Evolutionary conservation across 2,329 filamentous ascomycete species (phyloP).

Genomic region (Scytalidium lignicola): DNA sequence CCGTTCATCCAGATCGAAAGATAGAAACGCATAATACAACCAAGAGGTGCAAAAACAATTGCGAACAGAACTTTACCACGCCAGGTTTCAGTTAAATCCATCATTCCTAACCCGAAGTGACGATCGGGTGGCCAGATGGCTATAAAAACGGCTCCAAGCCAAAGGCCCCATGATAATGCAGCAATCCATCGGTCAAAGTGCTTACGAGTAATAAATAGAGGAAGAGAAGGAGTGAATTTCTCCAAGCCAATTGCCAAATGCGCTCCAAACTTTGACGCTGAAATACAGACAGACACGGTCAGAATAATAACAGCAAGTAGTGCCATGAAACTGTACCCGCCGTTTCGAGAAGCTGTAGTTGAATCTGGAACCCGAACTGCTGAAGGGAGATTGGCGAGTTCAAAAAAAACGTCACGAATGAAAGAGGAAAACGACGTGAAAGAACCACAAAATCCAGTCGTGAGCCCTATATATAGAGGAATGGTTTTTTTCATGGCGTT

Average conservation of each 20-base stretch:
- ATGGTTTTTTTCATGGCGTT: slow-evolving; percentile 70
- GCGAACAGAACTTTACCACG: slow-evolving; percentile 68
- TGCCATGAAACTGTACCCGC: slow-evolving; percentile 75
- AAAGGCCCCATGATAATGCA: slow-evolving; percentile 62
- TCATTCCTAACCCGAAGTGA: slow-evolving; percentile 20
- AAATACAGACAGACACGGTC: slow-evolving; percentile 63
- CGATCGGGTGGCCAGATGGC: slow-evolving; percentile 61
- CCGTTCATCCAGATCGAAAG: slow-evolving; percentile 63
- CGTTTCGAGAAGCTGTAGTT: slow-evolving; percentile 45
- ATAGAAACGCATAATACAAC: slow-evolving; percentile 70
- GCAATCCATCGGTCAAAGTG: slow-evolving; percentile 58
- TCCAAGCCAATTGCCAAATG: slow-evolving; percentile 63
- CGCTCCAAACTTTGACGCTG: slow-evolving; percentile 64
- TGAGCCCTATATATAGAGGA: slow-evolving; percentile 76
- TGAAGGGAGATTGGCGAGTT: slow-evolving; percentile 56
- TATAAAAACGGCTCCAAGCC: slow-evolving; percentile 69
- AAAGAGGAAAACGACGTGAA: slow-evolving; percentile 85
- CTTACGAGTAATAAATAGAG: slow-evolving; percentile 47
- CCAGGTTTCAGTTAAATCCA: slow-evolving; percentile 49
- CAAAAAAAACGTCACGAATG: slow-evolving; percentile 70
- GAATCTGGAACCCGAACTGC: slow-evolving; percentile 5
- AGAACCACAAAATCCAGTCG: slow-evolving; percentile 82
- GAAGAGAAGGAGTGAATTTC: slow-evolving; percentile 51
- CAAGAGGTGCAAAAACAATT: slow-evolving; percentile 72
- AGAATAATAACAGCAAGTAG: slow-evolving; percentile 65